Percentiles rank a stretch among this genome's conserved stretches.
Conservation (phyloP, 768 basidiomycete species). For the Lyophyllum shimeji region DNA sequence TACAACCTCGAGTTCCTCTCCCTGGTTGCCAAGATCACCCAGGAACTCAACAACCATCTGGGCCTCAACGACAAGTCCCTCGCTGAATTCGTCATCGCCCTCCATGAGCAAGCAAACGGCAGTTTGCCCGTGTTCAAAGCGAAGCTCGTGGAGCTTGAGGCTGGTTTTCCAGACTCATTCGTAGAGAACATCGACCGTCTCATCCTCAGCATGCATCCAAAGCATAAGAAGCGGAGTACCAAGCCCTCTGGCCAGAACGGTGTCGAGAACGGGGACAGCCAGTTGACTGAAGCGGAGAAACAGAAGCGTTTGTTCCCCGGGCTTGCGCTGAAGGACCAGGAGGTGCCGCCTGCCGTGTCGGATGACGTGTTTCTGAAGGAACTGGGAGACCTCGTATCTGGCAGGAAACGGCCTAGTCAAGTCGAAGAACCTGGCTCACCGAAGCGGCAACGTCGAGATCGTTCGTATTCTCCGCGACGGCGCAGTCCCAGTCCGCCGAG, state of each 20-base stretch:
- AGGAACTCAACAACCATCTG: conserved; percentile 89
- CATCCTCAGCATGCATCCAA: conserved; percentile 92
- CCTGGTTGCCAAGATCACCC: conserved; percentile 86
- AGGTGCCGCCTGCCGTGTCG: conserved; percentile 53
- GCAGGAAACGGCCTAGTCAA: conserved; percentile 55
- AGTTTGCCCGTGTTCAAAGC: conserved; percentile 78
- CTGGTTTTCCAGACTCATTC: conserved; percentile 87
- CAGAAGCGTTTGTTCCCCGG: conserved; percentile 89
- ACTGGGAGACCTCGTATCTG: conserved; percentile 86
- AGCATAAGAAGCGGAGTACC: conserved; percentile 78
- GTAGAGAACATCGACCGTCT: conserved; percentile 92
- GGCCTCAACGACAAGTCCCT: conserved; percentile 88
- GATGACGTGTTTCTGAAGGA: conserved; percentile 88
- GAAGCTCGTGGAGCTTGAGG: conserved; percentile 74
- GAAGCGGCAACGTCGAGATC: conserved; percentile 61
- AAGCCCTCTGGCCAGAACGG: conserved; percentile 37
- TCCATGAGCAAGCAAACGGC: conserved; percentile 80
- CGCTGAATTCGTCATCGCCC: conserved; percentile 91
- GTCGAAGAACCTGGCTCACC: conserved; percentile 43
- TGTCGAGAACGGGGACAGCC: conserved; percentile 27
- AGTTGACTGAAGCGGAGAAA: conserved; percentile 65
- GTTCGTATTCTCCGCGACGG: conserved; percentile 48
- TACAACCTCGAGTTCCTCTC: conserved; percentile 94
- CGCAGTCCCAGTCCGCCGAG: conserved; percentile 63
- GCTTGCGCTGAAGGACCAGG: conserved; percentile 77